These are phyloP conservation scores for Xylaria intraflava DNA, from an alignment of 495 filamentous ascomycete genomes.

Conservation along the genomic window DNA sequence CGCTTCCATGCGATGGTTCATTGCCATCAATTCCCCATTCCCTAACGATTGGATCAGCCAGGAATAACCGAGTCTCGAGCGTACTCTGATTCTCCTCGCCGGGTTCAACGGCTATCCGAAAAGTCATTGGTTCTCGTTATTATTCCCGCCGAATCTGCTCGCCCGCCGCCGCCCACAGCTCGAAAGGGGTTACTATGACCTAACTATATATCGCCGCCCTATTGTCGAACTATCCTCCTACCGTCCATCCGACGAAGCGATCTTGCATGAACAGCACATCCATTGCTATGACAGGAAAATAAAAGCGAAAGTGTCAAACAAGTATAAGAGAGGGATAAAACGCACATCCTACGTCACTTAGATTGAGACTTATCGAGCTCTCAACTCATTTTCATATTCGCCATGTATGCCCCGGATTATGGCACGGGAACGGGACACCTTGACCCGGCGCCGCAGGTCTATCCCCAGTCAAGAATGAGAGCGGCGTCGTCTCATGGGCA, in stretches of 20 bases:
- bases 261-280: not conserved
- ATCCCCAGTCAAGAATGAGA: conserved; percentile 48
- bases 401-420: conserved; percentile 26
- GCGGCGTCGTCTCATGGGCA: conserved; percentile 57
- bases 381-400: not conserved
- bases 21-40: not conserved
- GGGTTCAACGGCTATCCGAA: not conserved
- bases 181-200: not conserved
- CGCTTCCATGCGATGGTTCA: not conserved
- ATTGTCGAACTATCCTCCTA: not conserved
- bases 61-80: not conserved
- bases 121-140: not conserved
- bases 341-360: not conserved
- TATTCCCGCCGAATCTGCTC: not conserved
- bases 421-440: conserved; percentile 26
- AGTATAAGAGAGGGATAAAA: not conserved
- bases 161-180: not conserved
- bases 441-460: conserved; percentile 30
- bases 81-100: not conserved
- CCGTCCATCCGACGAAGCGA: not conserved
- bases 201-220: not conserved
- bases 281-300: not conserved
- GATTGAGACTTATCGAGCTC: not conserved
- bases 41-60: not conserved
- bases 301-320: not conserved